Conservation (phyloP, 2,329 filamentous ascomycete species). For the Lojkania enalia region DNA sequence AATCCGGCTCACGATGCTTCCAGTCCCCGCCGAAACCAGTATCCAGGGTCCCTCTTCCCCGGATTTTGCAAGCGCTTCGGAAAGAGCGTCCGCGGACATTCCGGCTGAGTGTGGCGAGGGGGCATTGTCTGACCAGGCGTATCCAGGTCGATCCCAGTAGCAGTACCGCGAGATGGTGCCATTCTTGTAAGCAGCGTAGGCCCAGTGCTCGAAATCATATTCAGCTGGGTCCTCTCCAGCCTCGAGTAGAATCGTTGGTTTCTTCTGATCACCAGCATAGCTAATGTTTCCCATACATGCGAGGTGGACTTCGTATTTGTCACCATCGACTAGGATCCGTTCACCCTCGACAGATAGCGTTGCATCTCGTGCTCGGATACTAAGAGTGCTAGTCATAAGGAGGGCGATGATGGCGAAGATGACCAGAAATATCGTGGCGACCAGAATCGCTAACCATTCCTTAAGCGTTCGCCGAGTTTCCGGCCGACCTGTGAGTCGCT, state of each 20-base stretch:
- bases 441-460: conserved; percentile 82
- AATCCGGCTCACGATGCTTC: conserved; percentile 85
- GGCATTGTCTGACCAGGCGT: conserved; percentile 87
- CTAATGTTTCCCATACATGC: conserved; percentile 76
- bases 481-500: conserved; percentile 83
- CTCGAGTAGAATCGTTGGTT: conserved; percentile 85
- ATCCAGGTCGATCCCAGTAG: conserved; percentile 90
- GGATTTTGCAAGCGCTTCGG: conserved; percentile 78
- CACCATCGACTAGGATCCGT: conserved; percentile 76
- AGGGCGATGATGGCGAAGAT: conserved; percentile 69
- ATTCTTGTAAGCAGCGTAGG: conserved; percentile 73
- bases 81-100: conserved; percentile 86
- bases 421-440: conserved; percentile 71
- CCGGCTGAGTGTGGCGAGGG: conserved; percentile 92
- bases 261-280: conserved; percentile 57
- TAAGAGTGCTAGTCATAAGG: conserved; percentile 77
- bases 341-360: conserved; percentile 73
- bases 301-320: conserved; percentile 85
- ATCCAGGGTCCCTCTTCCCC: conserved; percentile 90
- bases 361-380: conserved; percentile 78
- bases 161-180: conserved; percentile 87
- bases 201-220: conserved; percentile 76
- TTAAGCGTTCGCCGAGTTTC: conserved; percentile 80
- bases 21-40: conserved; percentile 81
- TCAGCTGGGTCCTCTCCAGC: conserved; percentile 80